A percentile compares a stretch with the other conserved stretches of the same genome.
Evolutionary conservation across 208 protist genomes (phyloP).

Genomic region (Herpetomonas samuelpessoai): DNA sequence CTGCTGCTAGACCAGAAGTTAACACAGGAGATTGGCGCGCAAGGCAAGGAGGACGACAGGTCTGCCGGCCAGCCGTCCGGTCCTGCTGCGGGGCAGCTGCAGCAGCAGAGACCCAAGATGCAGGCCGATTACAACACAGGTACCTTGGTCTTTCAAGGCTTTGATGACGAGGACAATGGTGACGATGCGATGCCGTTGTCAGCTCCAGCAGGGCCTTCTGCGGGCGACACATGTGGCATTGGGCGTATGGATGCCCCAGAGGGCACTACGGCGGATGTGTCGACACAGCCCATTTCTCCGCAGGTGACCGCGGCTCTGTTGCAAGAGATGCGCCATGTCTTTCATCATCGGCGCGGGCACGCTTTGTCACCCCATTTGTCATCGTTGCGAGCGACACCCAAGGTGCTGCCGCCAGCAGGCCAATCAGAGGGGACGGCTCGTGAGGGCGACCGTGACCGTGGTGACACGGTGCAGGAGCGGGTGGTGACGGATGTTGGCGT

Average conservation of each 20-base stretch:
- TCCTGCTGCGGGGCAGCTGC: background rate
- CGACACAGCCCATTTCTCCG: background rate
- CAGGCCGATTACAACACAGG: constrained; percentile 72
- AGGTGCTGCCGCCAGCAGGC: background rate
- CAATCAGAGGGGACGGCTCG: background rate
- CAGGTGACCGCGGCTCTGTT: constrained; percentile 7
- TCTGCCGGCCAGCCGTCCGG: background rate
- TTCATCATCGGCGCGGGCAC: background rate
- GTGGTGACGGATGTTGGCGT: constrained; percentile 10
- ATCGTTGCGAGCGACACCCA: too few species aligned
- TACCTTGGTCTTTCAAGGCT: constrained; percentile 66
- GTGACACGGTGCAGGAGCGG: background rate
- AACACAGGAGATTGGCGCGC: constrained; percentile 1
- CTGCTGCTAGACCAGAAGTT: constrained; percentile 26
- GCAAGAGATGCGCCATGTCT: constrained; percentile 12
- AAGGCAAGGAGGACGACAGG: background rate
- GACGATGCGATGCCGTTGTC: constrained; percentile 15
- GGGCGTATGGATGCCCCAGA: background rate
- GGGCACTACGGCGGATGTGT: background rate
- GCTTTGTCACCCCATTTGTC: too few species aligned
- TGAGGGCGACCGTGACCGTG: background rate
- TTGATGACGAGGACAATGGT: constrained; percentile 48
- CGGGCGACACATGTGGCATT: background rate
- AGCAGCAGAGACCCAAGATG: constrained; percentile 23
- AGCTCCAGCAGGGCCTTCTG: background rate